A percentile compares a stretch with the other conserved stretches of the same genome.
Evolutionary conservation across 805 yeast species (phyloP).

Genomic region (Kodamaea kakaduensis): DNA sequence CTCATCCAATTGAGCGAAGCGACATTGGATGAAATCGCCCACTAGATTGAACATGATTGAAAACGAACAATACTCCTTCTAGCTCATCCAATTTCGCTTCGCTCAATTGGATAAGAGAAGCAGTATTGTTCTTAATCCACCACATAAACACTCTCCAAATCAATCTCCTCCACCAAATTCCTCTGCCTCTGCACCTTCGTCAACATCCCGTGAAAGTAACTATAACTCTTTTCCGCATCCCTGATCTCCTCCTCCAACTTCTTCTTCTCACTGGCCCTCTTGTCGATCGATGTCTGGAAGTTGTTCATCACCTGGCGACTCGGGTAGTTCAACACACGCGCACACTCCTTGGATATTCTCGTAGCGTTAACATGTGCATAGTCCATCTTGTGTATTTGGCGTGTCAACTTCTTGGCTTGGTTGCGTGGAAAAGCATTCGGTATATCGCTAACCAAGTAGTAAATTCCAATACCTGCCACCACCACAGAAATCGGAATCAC

Average conservation of each 20-base stretch:
- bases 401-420: conserved; percentile 65
- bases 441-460: conserved; percentile 70
- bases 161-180: conserved; percentile 37
- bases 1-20: too few species aligned
- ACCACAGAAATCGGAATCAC: conserved; percentile 51
- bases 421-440: conserved; percentile 88
- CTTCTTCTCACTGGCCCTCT: conserved; percentile 53
- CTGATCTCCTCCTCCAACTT: conserved; percentile 49
- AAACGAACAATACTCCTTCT: too few species aligned
- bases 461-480: conserved; percentile 49
- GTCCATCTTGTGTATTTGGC: conserved; percentile 61
- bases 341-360: conserved; percentile 76
- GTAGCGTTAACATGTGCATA: conserved; percentile 75
- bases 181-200: conserved; percentile 43
- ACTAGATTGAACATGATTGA: too few species aligned
- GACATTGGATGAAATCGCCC: too few species aligned
- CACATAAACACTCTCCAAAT: conserved; percentile 39
- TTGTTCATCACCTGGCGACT: conserved; percentile 73
- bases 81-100: neutral
- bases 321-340: conserved; percentile 77
- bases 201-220: conserved; percentile 50
- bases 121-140: conserved; percentile 28
- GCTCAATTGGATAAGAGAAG: neutral
- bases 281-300: conserved; percentile 64
- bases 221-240: conserved; percentile 52